Evolutionary conservation across 176 grass and related monocot species (phyloP).

Genomic region (Bothriochloa decipiens): DNA sequence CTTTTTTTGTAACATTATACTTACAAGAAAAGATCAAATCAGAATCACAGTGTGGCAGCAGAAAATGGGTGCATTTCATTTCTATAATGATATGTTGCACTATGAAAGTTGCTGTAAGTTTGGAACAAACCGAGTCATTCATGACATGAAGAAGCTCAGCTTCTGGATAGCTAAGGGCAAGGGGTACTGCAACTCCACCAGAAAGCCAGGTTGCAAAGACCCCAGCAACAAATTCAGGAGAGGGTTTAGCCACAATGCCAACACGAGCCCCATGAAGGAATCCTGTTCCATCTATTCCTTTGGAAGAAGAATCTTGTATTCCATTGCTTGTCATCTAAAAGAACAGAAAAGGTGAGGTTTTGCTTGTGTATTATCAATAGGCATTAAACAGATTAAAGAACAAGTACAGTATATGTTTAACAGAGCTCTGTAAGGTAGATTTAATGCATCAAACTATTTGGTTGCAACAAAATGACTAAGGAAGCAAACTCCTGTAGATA

Average conservation of each 20-base stretch:
- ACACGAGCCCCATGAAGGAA: slow-evolving; percentile 68
- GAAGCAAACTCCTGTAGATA: slow-evolving; percentile 19
- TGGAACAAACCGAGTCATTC: slow-evolving; percentile 87
- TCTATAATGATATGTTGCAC: slow-evolving; percentile 26
- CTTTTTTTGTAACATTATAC: not conserved
- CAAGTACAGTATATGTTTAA: slow-evolving; percentile 4
- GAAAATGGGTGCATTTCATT: slow-evolving; percentile 8
- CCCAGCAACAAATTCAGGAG: slow-evolving; percentile 95
- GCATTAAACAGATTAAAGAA: slow-evolving; percentile 11
- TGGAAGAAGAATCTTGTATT: slow-evolving; percentile 35
- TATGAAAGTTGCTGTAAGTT: slow-evolving; percentile 37
- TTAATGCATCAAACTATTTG: not conserved
- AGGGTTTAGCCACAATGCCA: slow-evolving; percentile 95
- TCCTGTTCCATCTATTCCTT: slow-evolving; percentile 44
- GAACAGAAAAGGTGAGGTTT: slow-evolving; percentile 20
- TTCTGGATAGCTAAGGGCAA: slow-evolving; percentile 93
- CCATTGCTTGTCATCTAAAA: slow-evolving; percentile 24
- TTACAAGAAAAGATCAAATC: not conserved
- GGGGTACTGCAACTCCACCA: slow-evolving; percentile 95
- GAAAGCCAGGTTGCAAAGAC: slow-evolving; percentile 89
- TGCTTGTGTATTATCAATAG: slow-evolving; percentile 13
- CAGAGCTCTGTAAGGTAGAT: slow-evolving; percentile 2
- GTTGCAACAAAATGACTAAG: not conserved
- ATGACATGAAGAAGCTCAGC: slow-evolving; percentile 89
- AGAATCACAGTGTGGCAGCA: slow-evolving; percentile 4